phyloP scores from a whole-genome alignment of 2,329 filamentous ascomycete species.

The Cercospora janseana region DNA sequence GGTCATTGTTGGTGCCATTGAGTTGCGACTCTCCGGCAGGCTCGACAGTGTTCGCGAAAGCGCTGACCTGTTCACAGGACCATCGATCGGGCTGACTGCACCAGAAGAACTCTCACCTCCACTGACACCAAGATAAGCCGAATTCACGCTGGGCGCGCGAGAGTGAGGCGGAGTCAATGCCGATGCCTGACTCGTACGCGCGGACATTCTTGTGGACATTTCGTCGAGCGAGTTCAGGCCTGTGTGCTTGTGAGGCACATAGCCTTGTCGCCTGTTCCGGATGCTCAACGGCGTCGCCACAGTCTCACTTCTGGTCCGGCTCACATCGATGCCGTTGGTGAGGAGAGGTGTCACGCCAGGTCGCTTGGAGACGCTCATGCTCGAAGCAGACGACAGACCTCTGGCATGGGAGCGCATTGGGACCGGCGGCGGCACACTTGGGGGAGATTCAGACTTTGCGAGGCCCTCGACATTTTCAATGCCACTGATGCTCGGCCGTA shows the following conservation, averaged over 20 bases:
- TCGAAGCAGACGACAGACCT: conserved; percentile 36
- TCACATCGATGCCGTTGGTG: conserved; percentile 67
- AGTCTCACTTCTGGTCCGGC: conserved; percentile 62
- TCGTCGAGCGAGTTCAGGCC: conserved; percentile 44
- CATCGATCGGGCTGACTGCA: conserved; percentile 36
- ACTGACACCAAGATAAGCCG: conserved; percentile 28
- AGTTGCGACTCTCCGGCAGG: conserved; percentile 32
- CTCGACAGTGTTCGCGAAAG: conserved; percentile 29
- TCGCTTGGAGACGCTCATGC: conserved; percentile 48
- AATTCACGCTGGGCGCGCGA: conserved; percentile 34
- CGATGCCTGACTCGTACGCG: conserved; percentile 53
- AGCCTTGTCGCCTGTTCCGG: conserved; percentile 60
- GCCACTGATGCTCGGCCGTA: conserved; percentile 66
- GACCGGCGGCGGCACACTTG: conserved; percentile 67
- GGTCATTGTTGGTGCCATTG: conserved; percentile 26
- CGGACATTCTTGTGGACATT: conserved; percentile 24
- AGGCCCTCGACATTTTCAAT: conserved; percentile 58
- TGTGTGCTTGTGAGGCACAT: conserved; percentile 53
- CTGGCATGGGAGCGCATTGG: conserved; percentile 79
- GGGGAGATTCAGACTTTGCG: conserved; percentile 61
- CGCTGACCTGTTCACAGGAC: conserved; percentile 24
- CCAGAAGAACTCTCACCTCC: conserved; percentile 36
- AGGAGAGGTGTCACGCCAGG: conserved; percentile 68
- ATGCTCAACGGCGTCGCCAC: conserved; percentile 49
- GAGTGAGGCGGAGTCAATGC: conserved; percentile 36